phyloP scores from a whole-genome alignment of 208 protist genomes.

The Spongospora subterranea region DNA sequence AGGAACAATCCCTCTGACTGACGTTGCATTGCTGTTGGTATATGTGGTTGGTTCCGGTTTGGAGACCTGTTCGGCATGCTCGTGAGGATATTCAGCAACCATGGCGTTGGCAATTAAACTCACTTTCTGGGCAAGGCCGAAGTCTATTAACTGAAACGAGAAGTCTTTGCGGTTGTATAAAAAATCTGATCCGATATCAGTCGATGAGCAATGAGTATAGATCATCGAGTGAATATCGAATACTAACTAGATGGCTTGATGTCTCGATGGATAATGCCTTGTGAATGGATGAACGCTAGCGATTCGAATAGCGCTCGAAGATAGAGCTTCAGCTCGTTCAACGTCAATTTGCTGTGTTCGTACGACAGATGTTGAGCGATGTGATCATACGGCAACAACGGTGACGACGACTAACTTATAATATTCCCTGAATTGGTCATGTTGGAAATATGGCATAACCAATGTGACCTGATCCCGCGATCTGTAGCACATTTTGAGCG shows the following conservation, averaged over 20 bases:
- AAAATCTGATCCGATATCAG: slow-evolving; percentile 59
- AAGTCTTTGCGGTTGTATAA: slow-evolving; percentile 59
- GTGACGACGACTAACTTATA: neutral
- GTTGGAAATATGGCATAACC: slow-evolving; percentile 40
- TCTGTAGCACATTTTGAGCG: neutral
- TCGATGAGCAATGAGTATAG: neutral
- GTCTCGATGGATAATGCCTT: slow-evolving; percentile 25
- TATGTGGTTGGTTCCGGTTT: no score
- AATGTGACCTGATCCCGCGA: slow-evolving; percentile 23
- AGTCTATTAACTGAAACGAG: slow-evolving; percentile 55
- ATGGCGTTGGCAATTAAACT: neutral
- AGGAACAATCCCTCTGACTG: no score
- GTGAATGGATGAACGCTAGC: neutral
- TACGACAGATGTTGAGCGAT: neutral
- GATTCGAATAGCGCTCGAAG: slow-evolving; percentile 36
- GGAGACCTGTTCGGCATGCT: no score
- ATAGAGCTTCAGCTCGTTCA: neutral
- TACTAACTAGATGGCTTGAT: slow-evolving; percentile 5
- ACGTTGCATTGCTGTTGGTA: no score
- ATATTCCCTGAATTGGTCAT: slow-evolving; percentile 9
- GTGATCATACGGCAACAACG: neutral
- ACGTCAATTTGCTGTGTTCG: neutral
- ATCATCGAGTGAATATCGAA: neutral
- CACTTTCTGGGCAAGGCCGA: slow-evolving; percentile 43
- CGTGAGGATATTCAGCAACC: no score